Evolutionary conservation across 2,329 filamentous ascomycete genomes (phyloP).

Genomic region (Aspergillus caelatus): DNA sequence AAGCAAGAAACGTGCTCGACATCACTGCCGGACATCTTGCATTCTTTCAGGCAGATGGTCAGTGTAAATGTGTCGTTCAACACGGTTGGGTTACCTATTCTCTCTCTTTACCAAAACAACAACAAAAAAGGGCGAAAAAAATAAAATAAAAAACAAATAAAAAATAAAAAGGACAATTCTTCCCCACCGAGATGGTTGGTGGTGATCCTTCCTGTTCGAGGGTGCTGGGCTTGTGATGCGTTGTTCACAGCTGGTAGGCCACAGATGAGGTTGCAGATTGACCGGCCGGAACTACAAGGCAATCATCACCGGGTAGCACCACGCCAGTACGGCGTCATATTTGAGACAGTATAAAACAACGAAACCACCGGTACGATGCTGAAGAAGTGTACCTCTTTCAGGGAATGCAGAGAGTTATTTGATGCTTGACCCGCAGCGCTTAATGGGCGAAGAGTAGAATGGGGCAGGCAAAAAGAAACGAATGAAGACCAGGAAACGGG

Average conservation of each 20-base stretch:
- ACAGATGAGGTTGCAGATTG: slow-evolving; percentile 38
- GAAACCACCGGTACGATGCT: slow-evolving; percentile 20
- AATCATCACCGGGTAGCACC: slow-evolving; percentile 41
- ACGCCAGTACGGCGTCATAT: slow-evolving; percentile 42
- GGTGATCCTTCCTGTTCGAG: slow-evolving; percentile 32
- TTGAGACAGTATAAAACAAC: slow-evolving; percentile 26
- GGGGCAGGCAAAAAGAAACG: background rate
- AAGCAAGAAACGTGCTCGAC: slow-evolving; percentile 43
- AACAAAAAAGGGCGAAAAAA: background rate
- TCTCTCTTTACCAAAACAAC: slow-evolving; percentile 1
- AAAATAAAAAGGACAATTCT: slow-evolving; percentile 10
- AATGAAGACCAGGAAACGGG: background rate
- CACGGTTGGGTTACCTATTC: background rate
- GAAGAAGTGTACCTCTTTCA: slow-evolving; percentile 11
- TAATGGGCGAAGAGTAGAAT: background rate
- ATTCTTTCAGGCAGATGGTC: slow-evolving; percentile 34
- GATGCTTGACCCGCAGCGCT: background rate
- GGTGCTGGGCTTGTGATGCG: slow-evolving; percentile 37
- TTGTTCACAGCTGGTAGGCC: slow-evolving; percentile 42
- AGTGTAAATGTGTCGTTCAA: slow-evolving; percentile 18
- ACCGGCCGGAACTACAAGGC: slow-evolving; percentile 41
- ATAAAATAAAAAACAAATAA: background rate
- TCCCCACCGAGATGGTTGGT: slow-evolving; percentile 30
- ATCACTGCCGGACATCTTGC: slow-evolving; percentile 49
- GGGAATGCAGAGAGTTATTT: slow-evolving; percentile 4